Evolutionary conservation across 768 basidiomycete genomes (phyloP), one percentile per base, ranked within the genome.

Genomic region (Leucogyrophana mollusca): DNA sequence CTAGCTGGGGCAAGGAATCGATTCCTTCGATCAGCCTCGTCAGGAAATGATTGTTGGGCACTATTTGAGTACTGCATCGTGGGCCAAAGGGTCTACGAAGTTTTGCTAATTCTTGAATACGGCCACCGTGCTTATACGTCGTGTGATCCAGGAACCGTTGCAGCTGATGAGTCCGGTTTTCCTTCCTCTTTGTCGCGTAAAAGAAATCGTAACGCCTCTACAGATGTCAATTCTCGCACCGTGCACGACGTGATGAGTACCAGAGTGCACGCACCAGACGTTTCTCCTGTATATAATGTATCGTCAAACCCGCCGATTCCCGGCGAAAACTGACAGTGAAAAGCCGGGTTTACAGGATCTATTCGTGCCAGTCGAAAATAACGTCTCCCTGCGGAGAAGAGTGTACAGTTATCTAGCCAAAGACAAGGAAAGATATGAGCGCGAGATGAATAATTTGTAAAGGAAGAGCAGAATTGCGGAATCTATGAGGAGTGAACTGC

Each of bases 1-100:
- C 66, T 62, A 38, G 66, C 61, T 34, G 67, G 62, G 45, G 61
- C 63, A 45, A 78, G 74, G 62, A 85, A 83, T 52, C 82, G 76
- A 67, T 79, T 82, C 59, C 68, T 72, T 47, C 83, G 78, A 64
- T 83, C 83, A 51, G 74, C 71, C 40, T 82, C 80, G 56, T 80
- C 78, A 32, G 60, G 53, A 43, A 54, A 34, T 40, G 47, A 48
- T 40, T 70, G 67, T 51, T 70, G 66, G 41, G 57, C 56, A 44
- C 48, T 61, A 42, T 55, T 55, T 23, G 65, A 58, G 46, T 61
- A 60, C 40, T 62, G 56, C 67, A 76, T 72, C 43, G 53, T 65
- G 49, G 41, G 18, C 24, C 34, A 43, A 42, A 34, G 20, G 43
- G 40, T 51, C 9, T 22, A 33, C 22, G 51, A 24, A 35, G 45